A percentile compares a stretch with the other conserved stretches of the same genome.
Evolutionary conservation across 371 early-diverging fungal species (phyloP).

Genomic region (Haplosporangium sp.): DNA sequence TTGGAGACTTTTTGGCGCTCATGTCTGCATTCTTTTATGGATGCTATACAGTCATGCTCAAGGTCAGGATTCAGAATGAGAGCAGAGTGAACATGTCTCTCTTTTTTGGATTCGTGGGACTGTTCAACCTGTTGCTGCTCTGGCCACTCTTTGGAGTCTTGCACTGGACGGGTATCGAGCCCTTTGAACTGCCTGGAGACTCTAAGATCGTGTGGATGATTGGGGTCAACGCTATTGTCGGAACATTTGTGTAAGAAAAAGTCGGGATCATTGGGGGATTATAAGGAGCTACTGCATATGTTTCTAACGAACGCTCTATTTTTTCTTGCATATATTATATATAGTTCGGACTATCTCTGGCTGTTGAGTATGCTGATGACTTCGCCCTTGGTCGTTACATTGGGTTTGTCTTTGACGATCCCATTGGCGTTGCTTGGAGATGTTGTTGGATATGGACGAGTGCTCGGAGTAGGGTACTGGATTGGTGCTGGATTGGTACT

Average conservation of each 20-base stretch:
- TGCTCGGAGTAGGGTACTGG: constrained; percentile 68
- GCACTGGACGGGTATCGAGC: constrained; percentile 76
- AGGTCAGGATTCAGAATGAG: constrained; percentile 76
- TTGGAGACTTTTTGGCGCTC: constrained; percentile 80
- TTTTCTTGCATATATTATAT: constrained; percentile 14
- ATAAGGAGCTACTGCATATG: too few species aligned
- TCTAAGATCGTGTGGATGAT: constrained; percentile 70
- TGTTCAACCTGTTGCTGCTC: constrained; percentile 75
- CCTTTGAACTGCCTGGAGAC: constrained; percentile 71
- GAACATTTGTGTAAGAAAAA: constrained; percentile 72
- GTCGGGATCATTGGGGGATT: too few species aligned
- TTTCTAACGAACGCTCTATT: neutral
- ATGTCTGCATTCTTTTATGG: constrained; percentile 83
- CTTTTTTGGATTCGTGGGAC: constrained; percentile 87
- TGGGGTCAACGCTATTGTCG: constrained; percentile 78
- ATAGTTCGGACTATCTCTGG: constrained; percentile 83
- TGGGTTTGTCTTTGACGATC: constrained; percentile 83
- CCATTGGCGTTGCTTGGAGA: constrained; percentile 83
- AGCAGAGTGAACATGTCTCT: constrained; percentile 78
- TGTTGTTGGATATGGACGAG: constrained; percentile 70
- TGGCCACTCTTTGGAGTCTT: constrained; percentile 78
- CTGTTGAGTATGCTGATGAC: constrained; percentile 83
- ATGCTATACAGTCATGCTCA: constrained; percentile 80
- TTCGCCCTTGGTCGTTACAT: constrained; percentile 81
- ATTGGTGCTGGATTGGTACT: constrained; percentile 75